Evolutionary conservation across 2,329 filamentous ascomycete species (phyloP).

Genomic region (Chaetomium sp.): DNA sequence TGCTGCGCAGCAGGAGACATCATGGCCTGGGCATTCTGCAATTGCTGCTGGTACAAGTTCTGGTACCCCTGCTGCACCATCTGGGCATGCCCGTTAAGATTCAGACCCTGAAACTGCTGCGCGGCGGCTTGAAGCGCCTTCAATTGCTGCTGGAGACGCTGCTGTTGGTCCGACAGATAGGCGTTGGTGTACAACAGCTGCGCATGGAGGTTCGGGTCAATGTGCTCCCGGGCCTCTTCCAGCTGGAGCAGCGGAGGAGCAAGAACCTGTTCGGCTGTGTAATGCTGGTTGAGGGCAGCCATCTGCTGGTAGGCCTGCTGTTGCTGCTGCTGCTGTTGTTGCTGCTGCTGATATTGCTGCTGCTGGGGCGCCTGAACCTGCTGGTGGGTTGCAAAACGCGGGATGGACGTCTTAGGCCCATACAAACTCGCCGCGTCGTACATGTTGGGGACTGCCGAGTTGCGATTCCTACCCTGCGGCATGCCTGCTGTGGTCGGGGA

Average conservation of each 20-base stretch:
- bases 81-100: constrained; percentile 49
- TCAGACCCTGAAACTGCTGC: constrained; percentile 75
- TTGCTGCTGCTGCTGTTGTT: constrained; percentile 22
- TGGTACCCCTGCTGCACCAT: constrained; percentile 53
- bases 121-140: constrained; percentile 75
- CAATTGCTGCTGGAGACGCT: constrained; percentile 89
- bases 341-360: constrained; percentile 15
- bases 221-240: constrained; percentile 61
- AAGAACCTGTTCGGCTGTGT: constrained; percentile 83
- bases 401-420: constrained; percentile 53
- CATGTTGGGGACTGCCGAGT: constrained; percentile 36
- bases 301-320: constrained; percentile 24
- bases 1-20: constrained; percentile 50
- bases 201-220: constrained; percentile 81
- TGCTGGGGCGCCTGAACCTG: constrained; percentile 26
- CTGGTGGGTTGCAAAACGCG: constrained; percentile 36
- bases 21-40: constrained; percentile 45
- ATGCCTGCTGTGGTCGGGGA: constrained; percentile 35
- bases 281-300: constrained; percentile 36
- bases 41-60: constrained; percentile 44
- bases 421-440: constrained; percentile 41
- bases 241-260: constrained; percentile 77
- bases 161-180: constrained; percentile 90
- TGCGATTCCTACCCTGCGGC: constrained; percentile 38
- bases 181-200: constrained; percentile 87